A percentile compares a stretch with the other conserved stretches of the same genome.
These are phyloP conservation scores for Cytospora piceae DNA, from an alignment of 2,329 filamentous ascomycete species.

Conservation along the genomic window DNA sequence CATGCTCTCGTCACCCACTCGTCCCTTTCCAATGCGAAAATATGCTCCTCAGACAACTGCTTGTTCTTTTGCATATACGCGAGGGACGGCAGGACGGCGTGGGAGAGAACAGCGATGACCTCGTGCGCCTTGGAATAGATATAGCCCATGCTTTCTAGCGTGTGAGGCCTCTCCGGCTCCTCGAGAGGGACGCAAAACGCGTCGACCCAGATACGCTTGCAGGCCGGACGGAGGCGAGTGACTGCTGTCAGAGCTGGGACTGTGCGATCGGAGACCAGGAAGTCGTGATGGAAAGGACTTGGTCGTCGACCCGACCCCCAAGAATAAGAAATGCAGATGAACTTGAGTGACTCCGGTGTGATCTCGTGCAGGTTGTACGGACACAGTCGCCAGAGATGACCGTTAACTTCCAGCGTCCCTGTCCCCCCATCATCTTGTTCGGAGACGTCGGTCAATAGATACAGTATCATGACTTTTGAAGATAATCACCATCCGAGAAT, in stretches of 20 bases:
- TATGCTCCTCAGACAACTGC: background rate
- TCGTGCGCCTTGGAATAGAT: conserved; percentile 17
- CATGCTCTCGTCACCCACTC: conserved; percentile 20
- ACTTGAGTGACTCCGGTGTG: conserved; percentile 5
- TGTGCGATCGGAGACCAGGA: conserved; percentile 11
- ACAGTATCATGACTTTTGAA: background rate
- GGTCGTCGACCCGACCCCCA: conserved; percentile 7
- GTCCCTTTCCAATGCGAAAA: conserved; percentile 4
- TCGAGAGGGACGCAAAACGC: conserved; percentile 18
- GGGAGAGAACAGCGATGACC: conserved; percentile 15
- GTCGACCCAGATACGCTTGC: conserved; percentile 19
- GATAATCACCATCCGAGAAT: background rate
- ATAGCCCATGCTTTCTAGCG: conserved; percentile 22
- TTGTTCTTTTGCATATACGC: background rate
- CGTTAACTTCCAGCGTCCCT: background rate
- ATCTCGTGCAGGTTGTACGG: background rate
- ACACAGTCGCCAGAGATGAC: background rate
- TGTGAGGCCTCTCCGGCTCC: conserved; percentile 1
- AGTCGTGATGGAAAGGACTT: conserved; percentile 10
- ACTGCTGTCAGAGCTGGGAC: background rate
- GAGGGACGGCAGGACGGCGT: background rate
- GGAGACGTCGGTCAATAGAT: background rate
- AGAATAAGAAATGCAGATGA: conserved; percentile 23
- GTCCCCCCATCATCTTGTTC: background rate
- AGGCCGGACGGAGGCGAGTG: conserved; percentile 7